Evolutionary conservation across 2,329 filamentous ascomycete genomes (phyloP).

Genomic region (Beauveria asiatica): DNA sequence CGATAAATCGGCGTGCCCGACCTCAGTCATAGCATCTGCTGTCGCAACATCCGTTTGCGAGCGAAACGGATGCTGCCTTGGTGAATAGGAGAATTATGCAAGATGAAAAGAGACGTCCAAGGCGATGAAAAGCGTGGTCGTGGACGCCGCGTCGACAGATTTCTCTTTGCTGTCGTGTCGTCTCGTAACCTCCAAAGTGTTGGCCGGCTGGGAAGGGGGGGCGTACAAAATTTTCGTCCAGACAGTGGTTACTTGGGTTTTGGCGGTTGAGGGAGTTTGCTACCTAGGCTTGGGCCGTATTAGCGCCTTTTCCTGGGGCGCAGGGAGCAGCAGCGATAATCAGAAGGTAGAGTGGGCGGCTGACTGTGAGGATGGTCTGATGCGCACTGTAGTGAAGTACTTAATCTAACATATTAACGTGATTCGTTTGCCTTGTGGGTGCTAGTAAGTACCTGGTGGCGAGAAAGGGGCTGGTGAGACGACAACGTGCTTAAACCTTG

Average conservation of each 20-base stretch:
- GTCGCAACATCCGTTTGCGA: constrained; percentile 61
- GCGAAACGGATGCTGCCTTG: constrained; percentile 45
- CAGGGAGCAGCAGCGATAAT: not conserved
- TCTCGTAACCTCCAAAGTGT: constrained; percentile 7
- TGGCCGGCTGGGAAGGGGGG: constrained; percentile 6
- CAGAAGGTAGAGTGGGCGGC: not conserved
- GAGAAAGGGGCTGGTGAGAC: constrained; percentile 1
- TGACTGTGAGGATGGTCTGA: not conserved
- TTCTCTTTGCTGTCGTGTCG: constrained; percentile 12
- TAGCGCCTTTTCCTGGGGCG: constrained; percentile 1
- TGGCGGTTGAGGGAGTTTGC: not conserved
- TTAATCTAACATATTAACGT: not conserved
- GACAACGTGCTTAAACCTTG: not conserved
- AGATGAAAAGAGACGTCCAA: constrained; percentile 22
- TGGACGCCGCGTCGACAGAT: constrained; percentile 24
- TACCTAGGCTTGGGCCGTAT: not conserved
- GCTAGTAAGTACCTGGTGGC: not conserved
- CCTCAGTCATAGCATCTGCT: constrained; percentile 64
- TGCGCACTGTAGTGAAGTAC: not conserved
- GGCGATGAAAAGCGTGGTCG: constrained; percentile 24
- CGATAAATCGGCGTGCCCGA: constrained; percentile 56
- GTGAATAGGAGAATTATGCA: constrained; percentile 18
- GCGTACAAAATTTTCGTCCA: constrained; percentile 23
- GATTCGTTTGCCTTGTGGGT: not conserved
- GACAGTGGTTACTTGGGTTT: constrained; percentile 2